These are phyloP conservation scores for Phaffia rhodozyma DNA, from an alignment of 1,284 basidiomycete species.

Conservation along the genomic window DNA sequence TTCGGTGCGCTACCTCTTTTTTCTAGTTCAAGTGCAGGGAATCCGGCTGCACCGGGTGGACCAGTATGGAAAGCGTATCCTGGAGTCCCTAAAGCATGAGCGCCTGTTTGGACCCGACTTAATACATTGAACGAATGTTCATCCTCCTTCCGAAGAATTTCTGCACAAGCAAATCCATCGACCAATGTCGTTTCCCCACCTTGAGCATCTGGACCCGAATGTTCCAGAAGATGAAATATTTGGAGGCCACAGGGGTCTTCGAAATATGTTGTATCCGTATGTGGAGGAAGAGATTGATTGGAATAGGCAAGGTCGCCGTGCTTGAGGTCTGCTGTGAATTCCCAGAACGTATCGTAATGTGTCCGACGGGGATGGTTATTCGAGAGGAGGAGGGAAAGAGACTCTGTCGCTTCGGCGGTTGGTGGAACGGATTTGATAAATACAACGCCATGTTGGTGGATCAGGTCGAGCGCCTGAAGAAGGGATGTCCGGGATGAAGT, in stretches of 20 bases:
- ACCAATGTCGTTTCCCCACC: slow-evolving; percentile 85
- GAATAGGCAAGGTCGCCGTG: slow-evolving; percentile 87
- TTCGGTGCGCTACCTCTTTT: slow-evolving; percentile 38
- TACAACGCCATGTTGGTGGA: slow-evolving; percentile 72
- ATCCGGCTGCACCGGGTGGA: slow-evolving; percentile 49
- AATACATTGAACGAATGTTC: slow-evolving; percentile 63
- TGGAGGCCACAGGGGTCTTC: slow-evolving; percentile 87
- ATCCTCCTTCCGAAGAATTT: slow-evolving; percentile 57
- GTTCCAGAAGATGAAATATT: slow-evolving; percentile 84
- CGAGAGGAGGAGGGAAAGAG: slow-evolving; percentile 55
- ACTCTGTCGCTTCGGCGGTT: slow-evolving; percentile 73
- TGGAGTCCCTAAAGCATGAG: slow-evolving; percentile 77
- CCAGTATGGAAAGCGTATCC: slow-evolving; percentile 52
- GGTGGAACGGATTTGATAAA: slow-evolving; percentile 71
- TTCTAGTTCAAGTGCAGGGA: slow-evolving; percentile 58
- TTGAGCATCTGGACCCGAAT: slow-evolving; percentile 51
- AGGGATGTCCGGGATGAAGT: background rate
- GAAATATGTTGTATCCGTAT: slow-evolving; percentile 93
- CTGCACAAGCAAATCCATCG: slow-evolving; percentile 86
- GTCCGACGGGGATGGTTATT: slow-evolving; percentile 11
- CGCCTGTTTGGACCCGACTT: slow-evolving; percentile 55
- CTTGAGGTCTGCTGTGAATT: slow-evolving; percentile 83
- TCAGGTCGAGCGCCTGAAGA: slow-evolving; percentile 37
- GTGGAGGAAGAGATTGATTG: slow-evolving; percentile 70
- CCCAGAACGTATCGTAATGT: slow-evolving; percentile 85